Evolutionary conservation across 2,329 filamentous ascomycete species (phyloP).

Genomic region (Zarea fungicola): DNA sequence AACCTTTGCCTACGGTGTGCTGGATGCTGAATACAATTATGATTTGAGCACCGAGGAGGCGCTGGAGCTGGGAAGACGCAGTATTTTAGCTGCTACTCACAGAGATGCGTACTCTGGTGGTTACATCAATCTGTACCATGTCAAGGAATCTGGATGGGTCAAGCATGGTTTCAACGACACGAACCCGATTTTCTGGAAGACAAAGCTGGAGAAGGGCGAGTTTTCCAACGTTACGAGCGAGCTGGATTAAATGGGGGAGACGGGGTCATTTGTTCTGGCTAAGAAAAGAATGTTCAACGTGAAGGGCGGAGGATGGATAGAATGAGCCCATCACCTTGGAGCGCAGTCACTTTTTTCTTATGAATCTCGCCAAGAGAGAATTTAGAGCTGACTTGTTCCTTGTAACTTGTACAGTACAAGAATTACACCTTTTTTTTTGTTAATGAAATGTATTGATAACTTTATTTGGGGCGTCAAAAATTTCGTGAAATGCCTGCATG

Average conservation of each 20-base stretch:
- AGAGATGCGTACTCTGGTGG: conserved; percentile 98
- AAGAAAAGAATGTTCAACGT: conserved; percentile 5
- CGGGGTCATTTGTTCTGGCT: too few relatives aligned
- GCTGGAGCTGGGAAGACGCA: conserved; percentile 82
- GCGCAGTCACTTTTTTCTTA: background rate
- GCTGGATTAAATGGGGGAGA: conserved; percentile 45
- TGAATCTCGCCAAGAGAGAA: background rate
- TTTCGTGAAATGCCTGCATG: background rate
- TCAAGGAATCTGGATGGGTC: conserved; percentile 98
- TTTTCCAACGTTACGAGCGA: conserved; percentile 90
- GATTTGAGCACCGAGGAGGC: conserved; percentile 84
- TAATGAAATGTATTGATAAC: background rate
- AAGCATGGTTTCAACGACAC: conserved; percentile 98
- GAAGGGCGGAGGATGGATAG: background rate
- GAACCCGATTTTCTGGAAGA: conserved; percentile 99
- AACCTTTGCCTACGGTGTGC: conserved; percentile 96
- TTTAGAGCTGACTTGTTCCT: background rate
- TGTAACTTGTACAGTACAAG: conserved; percentile 25
- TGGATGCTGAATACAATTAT: conserved; percentile 92
- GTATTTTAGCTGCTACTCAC: conserved; percentile 93
- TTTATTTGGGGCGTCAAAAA: too few relatives aligned
- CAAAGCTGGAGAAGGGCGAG: conserved; percentile 96
- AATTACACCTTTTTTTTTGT: conserved; percentile 7
- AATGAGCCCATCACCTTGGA: background rate
- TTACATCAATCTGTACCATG: conserved; percentile 97